Percentiles rank a stretch among this genome's conserved stretches.
Conservation (phyloP, 2,329 filamentous ascomycete genomes). For the Amylocarpus encephaloides region DNA sequence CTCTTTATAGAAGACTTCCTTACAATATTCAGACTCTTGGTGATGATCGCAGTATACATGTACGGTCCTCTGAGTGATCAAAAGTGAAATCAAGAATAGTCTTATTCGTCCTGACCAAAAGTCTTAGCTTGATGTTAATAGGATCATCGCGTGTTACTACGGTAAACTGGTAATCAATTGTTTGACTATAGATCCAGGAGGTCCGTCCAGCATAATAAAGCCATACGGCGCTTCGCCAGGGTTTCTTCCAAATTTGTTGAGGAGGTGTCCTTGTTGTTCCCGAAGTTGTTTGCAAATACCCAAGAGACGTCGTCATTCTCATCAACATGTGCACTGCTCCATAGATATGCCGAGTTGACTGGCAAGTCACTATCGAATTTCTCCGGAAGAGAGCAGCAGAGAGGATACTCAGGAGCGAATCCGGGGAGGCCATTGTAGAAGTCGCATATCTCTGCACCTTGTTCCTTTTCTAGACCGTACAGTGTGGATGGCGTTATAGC, state of each 20-base stretch:
- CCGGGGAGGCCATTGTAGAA: not conserved
- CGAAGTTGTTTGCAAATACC: not conserved
- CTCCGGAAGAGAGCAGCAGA: not conserved
- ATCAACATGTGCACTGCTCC: not conserved
- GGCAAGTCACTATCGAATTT: not conserved
- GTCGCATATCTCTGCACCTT: not conserved
- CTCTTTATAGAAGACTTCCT: too few relatives aligned
- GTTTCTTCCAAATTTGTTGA: not conserved
- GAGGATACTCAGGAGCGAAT: not conserved
- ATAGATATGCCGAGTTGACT: not conserved
- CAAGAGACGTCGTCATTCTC: not conserved
- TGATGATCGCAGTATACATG: not conserved
- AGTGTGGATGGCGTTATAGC: not conserved
- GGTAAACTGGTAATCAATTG: not conserved
- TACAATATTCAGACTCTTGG: not conserved
- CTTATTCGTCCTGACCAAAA: not conserved
- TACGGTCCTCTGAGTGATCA: not conserved
- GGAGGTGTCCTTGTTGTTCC: not conserved
- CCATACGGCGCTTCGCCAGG: not conserved
- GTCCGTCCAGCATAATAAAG: slow-evolving; percentile 4
- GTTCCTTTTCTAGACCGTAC: not conserved
- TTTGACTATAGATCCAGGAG: not conserved
- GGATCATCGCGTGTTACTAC: not conserved
- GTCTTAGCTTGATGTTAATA: not conserved
- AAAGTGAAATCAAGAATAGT: not conserved